Percentiles rank a stretch among this genome's conserved stretches.
These are phyloP conservation scores for Taphrina deformans DNA, from an alignment of 1,139 yeast genomes.

Conservation along the genomic window DNA sequence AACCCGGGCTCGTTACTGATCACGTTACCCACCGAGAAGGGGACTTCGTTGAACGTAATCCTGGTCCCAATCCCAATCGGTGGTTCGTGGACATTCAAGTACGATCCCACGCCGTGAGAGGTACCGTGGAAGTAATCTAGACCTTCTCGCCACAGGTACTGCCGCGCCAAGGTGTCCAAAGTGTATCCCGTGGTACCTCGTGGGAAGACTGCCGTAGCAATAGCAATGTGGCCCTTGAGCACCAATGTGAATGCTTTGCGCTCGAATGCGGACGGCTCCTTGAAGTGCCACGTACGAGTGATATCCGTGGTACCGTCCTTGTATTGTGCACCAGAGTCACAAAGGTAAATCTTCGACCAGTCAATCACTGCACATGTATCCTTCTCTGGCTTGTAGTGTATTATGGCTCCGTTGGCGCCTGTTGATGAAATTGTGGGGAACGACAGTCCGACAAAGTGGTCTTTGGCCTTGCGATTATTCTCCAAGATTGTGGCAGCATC, in stretches of 20 bases:
- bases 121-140: slow-evolving; percentile 95
- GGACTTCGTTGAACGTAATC: slow-evolving; percentile 42
- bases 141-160: slow-evolving; percentile 79
- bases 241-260: slow-evolving; percentile 79
- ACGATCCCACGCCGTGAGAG: slow-evolving; percentile 96
- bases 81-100: slow-evolving; percentile 91
- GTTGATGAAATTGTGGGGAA: slow-evolving; percentile 91
- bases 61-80: slow-evolving; percentile 86
- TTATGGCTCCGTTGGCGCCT: slow-evolving; percentile 89
- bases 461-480: slow-evolving; percentile 56
- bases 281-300: slow-evolving; percentile 86
- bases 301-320: slow-evolving; percentile 93
- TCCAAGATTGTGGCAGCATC: slow-evolving; percentile 69
- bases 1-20: slow-evolving; percentile 95
- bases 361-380: slow-evolving; percentile 67
- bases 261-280: slow-evolving; percentile 67
- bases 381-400: slow-evolving; percentile 79
- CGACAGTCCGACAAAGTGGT: slow-evolving; percentile 73
- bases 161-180: slow-evolving; percentile 88
- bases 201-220: slow-evolving; percentile 78
- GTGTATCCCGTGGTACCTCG: slow-evolving; percentile 80
- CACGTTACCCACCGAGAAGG: slow-evolving; percentile 69
- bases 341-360: slow-evolving; percentile 73
- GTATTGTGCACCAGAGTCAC: slow-evolving; percentile 94
- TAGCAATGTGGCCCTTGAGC: slow-evolving; percentile 83